Conservation (phyloP, 2,329 filamentous ascomycete genomes). For the Neonectria magnoliae region DNA sequence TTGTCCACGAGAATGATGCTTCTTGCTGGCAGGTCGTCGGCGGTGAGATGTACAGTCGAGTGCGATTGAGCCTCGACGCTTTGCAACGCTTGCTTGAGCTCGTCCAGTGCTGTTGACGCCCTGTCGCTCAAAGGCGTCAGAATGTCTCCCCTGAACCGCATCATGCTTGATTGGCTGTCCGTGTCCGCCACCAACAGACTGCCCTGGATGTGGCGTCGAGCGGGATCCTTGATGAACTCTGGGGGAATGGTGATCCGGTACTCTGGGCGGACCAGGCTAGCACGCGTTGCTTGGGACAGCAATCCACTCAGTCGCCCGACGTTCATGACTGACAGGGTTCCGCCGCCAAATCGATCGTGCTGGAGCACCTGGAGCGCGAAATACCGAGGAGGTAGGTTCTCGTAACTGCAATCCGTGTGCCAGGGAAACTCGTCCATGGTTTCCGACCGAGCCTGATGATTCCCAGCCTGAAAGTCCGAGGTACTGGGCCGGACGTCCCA, state of each 20-base stretch:
- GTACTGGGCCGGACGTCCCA: constrained; percentile 53
- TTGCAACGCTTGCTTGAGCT: constrained; percentile 38
- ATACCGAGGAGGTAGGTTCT: constrained; percentile 48
- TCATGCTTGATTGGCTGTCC: constrained; percentile 21
- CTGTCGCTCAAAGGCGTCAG: constrained; percentile 39
- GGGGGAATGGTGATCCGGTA: constrained; percentile 47
- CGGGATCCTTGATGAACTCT: constrained; percentile 48
- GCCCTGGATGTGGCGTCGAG: constrained; percentile 31
- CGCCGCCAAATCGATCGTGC: constrained; percentile 52
- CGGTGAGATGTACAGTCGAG: constrained; percentile 39
- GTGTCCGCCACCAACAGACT: constrained; percentile 32
- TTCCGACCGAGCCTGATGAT: constrained; percentile 51
- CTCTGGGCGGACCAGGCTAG: constrained; percentile 39
- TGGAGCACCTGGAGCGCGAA: constrained; percentile 55
- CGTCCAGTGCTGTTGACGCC: constrained; percentile 36
- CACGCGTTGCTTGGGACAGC: constrained; percentile 38
- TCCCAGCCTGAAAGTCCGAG: constrained; percentile 41
- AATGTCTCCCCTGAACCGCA: constrained; percentile 48
- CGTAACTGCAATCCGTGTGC: constrained; percentile 58
- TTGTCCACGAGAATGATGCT: constrained; percentile 49
- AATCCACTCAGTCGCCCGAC: constrained; percentile 41
- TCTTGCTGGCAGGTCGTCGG: constrained; percentile 41
- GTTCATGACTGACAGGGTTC: constrained; percentile 52
- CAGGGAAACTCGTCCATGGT: constrained; percentile 55
- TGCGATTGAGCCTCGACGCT: constrained; percentile 18